These are phyloP conservation scores for Umbilicus rupestris DNA, from an alignment of 164 flowering plant species.

Conservation along the genomic window DNA sequence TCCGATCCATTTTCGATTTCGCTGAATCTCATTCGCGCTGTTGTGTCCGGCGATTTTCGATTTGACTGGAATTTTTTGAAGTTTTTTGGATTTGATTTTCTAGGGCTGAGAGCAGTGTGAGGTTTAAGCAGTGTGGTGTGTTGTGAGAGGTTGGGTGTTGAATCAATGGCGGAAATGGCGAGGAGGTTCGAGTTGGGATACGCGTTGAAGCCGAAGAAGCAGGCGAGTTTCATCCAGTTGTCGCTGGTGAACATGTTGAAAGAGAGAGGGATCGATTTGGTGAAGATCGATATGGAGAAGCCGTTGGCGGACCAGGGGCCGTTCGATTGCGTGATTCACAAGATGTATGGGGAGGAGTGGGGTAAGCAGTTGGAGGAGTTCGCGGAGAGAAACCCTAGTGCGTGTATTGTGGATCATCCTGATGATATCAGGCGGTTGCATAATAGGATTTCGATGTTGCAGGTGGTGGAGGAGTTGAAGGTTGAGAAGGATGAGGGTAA, in stretches of 20 bases:
- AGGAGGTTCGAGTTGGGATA: slow-evolving; percentile 35
- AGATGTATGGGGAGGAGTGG: slow-evolving; percentile 51
- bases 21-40: neutral
- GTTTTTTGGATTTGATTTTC: neutral
- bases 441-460: slow-evolving; percentile 77
- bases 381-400: slow-evolving; percentile 20
- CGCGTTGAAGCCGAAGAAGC: slow-evolving; percentile 26
- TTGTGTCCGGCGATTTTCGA: neutral
- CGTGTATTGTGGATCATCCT: slow-evolving; percentile 29
- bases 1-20: too few species aligned
- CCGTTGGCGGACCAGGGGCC: slow-evolving; percentile 41
- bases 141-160: too few species aligned
- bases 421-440: slow-evolving; percentile 42
- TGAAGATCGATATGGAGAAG: too few species aligned
- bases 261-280: too few species aligned
- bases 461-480: slow-evolving; percentile 53
- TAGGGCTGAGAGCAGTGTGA: too few species aligned
- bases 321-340: slow-evolving; percentile 51
- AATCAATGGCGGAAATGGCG: slow-evolving; percentile 26
- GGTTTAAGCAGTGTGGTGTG: neutral
- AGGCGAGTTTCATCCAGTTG: too few species aligned
- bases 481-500: slow-evolving; percentile 13
- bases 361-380: slow-evolving; percentile 39
- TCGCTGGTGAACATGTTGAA: slow-evolving; percentile 22
- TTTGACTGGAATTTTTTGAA: neutral